Evolutionary conservation across 805 yeast genomes (phyloP), one percentile per base, ranked within the genome.

Genomic region (Ogataea methanolica): DNA sequence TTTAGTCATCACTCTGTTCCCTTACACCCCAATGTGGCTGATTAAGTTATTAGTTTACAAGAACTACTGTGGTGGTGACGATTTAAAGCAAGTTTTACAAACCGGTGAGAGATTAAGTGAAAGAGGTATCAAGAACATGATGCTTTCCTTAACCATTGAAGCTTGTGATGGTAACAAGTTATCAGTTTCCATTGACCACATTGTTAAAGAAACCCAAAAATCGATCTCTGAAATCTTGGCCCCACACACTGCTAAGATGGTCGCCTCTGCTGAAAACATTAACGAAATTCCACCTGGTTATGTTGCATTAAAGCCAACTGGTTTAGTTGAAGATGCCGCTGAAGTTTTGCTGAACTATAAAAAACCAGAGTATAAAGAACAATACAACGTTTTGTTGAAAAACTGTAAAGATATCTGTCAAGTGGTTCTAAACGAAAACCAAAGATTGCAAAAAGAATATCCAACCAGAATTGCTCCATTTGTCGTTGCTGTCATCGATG

Each of bases 261-360:
- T 86, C 55, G 66, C 72, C 46, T 60, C 68, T 39, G 59, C 69
- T 5, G 66, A 66, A 45, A 73, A 74, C 53, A 70, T 84, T 54
- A 84, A 87, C 63, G 74, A 79, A 15, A 79, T 92, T 33, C 90
- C 96, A 9, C 88, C 96, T 2, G 96, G 96, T 23, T 91, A 88
- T 66, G 87, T 89, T 48, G 98, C 96, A 3, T 72, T 91, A 61
- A 91, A 91, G 70, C 97, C 98, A 42, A 88, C 96, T 23, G 98
- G 97, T 2, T 74, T 92, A 54, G 81, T 88, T 49, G 72, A 78
- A 35, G 78, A 87, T 63, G 96, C 97, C 2, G 85, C 87, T 14
- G 74, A 79, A 19, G 86, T 87, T 9, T 73, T 91, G 59, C 72
- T 75, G 49, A 74, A 88, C 69, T 87, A 70, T 67, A 71, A 78